Conservation (phyloP, 352 stramenopile genomes). For the Pythium brachiatum region DNA sequence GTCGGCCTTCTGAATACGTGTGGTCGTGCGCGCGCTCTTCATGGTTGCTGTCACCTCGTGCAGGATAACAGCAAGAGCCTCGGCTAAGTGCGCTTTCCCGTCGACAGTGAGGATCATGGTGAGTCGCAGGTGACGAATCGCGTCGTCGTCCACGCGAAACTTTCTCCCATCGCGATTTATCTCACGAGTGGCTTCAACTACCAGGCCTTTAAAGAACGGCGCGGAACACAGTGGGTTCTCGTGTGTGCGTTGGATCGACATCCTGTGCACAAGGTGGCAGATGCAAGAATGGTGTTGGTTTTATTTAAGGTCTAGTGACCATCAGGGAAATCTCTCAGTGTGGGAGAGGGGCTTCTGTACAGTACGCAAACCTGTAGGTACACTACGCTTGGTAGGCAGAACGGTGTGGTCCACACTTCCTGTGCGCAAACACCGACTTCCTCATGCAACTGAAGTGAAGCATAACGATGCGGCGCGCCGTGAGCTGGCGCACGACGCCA, state of each 20-base stretch:
- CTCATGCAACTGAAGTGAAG: too few species aligned
- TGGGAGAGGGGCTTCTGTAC: too few species aligned
- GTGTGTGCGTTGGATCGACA: background rate
- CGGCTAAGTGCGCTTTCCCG: background rate
- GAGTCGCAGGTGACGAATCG: conserved; percentile 7
- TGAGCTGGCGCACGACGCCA: too few species aligned
- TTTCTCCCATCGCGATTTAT: background rate
- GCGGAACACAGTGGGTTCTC: background rate
- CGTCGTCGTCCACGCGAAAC: background rate
- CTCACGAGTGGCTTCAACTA: background rate
- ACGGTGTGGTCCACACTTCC: too few species aligned
- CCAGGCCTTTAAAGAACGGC: background rate
- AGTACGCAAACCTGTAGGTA: too few species aligned
- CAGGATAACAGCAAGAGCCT: background rate
- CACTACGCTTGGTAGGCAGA: too few species aligned
- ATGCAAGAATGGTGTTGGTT: conserved; percentile 7
- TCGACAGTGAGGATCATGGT: conserved; percentile 1
- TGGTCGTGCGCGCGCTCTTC: background rate
- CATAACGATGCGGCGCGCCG: too few species aligned
- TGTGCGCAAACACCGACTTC: too few species aligned
- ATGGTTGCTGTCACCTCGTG: background rate
- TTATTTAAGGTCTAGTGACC: too few species aligned
- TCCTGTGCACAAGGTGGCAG: background rate
- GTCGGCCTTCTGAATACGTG: background rate
- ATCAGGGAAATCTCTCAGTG: too few species aligned